These are phyloP conservation scores for Avena insularis DNA, from an alignment of 176 grass and related monocot species.

Conservation along the genomic window DNA sequence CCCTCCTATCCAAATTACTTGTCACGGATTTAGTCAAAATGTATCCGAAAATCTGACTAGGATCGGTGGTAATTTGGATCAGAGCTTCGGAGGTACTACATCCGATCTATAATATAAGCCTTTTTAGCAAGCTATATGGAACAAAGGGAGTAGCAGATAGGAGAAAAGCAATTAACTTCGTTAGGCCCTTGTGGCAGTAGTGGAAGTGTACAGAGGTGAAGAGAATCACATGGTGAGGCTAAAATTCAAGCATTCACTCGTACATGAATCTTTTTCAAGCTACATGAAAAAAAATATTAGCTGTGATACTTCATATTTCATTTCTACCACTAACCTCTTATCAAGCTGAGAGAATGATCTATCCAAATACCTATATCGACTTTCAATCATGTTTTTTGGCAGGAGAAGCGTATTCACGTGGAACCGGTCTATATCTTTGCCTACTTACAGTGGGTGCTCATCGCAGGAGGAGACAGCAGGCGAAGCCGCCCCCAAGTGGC, in stretches of 20 bases:
- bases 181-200: neutral
- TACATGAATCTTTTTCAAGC: conserved; percentile 4
- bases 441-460: conserved; percentile 69
- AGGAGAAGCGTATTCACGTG: conserved; percentile 51
- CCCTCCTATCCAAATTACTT: too few relatives aligned
- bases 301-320: conserved; percentile 20
- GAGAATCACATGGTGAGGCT: neutral
- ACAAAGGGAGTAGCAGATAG: neutral
- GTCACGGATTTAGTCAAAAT: too few relatives aligned
- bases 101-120: too few relatives aligned
- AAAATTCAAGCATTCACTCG: neutral
- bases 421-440: conserved; percentile 54
- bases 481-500: conserved; percentile 54
- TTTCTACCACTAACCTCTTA: conserved; percentile 17
- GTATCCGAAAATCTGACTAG: too few relatives aligned
- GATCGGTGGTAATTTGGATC: too few relatives aligned
- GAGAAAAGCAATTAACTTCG: neutral
- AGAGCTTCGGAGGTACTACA: too few relatives aligned
- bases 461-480: conserved; percentile 50
- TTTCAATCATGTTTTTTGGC: conserved; percentile 34
- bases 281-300: neutral
- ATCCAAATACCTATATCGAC: conserved; percentile 37
- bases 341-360: conserved; percentile 16
- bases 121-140: too few relatives aligned
- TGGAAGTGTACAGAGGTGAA: conserved; percentile 3